Evolutionary conservation across 2,329 filamentous ascomycete genomes (phyloP).

Genomic region (Fusarium sp.): DNA sequence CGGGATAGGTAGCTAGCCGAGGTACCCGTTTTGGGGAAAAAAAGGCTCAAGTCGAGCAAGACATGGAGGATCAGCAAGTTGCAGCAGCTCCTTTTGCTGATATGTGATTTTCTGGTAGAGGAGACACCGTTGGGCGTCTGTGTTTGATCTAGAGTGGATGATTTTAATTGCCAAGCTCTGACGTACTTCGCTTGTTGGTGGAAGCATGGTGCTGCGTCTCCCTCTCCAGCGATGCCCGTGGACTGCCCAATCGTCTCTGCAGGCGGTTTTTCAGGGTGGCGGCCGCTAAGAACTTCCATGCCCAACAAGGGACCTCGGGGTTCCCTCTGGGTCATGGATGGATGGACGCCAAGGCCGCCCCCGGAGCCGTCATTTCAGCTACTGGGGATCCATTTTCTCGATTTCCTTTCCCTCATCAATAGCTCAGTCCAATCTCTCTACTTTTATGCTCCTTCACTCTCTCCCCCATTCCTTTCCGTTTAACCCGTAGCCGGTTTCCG

Average conservation of each 20-base stretch:
- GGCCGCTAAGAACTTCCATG: constrained; percentile 18
- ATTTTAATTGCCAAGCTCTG: constrained; percentile 1
- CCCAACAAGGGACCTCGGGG: constrained; percentile 26
- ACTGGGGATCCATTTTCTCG: constrained; percentile 20
- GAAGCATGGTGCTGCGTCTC: neutral
- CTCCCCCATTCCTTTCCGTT: constrained; percentile 21
- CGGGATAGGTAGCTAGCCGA: constrained; percentile 2
- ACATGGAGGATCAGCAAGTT: neutral
- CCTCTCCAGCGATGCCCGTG: neutral
- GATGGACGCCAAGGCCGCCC: constrained; percentile 30
- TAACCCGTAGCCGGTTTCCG: neutral
- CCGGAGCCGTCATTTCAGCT: constrained; percentile 35
- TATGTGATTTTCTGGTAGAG: neutral
- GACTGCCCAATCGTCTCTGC: constrained; percentile 21
- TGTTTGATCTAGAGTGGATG: neutral
- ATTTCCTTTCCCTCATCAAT: constrained; percentile 25
- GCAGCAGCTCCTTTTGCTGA: neutral
- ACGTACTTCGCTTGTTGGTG: neutral
- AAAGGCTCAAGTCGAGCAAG: neutral
- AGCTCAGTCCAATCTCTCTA: constrained; percentile 28
- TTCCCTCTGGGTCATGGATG: neutral
- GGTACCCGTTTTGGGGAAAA: neutral
- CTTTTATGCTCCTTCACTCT: constrained; percentile 22
- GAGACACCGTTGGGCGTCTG: neutral
- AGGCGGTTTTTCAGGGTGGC: constrained; percentile 25